Conservation (phyloP, 768 basidiomycete species). For the Cantharellus anzutake region DNA sequence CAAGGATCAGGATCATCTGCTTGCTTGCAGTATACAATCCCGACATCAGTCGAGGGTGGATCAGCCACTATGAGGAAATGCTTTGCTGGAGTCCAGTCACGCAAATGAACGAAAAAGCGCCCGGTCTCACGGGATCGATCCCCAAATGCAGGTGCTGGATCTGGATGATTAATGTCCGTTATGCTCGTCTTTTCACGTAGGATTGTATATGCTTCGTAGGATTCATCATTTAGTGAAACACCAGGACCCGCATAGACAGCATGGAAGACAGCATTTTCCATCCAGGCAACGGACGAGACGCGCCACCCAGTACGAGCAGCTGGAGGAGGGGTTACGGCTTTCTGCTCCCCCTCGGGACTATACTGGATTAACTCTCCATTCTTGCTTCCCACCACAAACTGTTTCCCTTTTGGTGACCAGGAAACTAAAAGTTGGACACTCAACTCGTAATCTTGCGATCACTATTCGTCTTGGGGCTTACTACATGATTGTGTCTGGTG, state of each 20-base stretch:
- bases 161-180: slow-evolving; percentile 4
- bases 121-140: slow-evolving; percentile 6
- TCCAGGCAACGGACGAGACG: slow-evolving; percentile 5
- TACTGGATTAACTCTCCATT: slow-evolving; percentile 4
- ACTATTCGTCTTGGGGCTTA: background rate
- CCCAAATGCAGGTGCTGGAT: slow-evolving; percentile 7
- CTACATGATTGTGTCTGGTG: background rate
- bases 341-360: slow-evolving; percentile 3
- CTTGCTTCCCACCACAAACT: slow-evolving; percentile 3
- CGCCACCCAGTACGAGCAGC: background rate
- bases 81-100: slow-evolving; percentile 7
- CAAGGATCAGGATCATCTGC: background rate
- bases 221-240: background rate
- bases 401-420: slow-evolving; percentile 8
- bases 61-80: slow-evolving; percentile 8
- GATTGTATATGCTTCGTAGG: slow-evolving; percentile 5
- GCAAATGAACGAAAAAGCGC: slow-evolving; percentile 1
- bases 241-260: slow-evolving; percentile 2
- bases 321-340: slow-evolving; percentile 2
- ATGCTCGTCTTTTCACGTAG: background rate
- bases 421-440: slow-evolving; percentile 1
- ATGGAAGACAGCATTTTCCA: slow-evolving; percentile 7
- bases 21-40: background rate
- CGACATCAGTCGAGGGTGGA: slow-evolving; percentile 7
- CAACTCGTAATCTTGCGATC: background rate